These are phyloP conservation scores for Kentomonas sorsogonicus DNA, from an alignment of 208 protist species.

Conservation along the genomic window DNA sequence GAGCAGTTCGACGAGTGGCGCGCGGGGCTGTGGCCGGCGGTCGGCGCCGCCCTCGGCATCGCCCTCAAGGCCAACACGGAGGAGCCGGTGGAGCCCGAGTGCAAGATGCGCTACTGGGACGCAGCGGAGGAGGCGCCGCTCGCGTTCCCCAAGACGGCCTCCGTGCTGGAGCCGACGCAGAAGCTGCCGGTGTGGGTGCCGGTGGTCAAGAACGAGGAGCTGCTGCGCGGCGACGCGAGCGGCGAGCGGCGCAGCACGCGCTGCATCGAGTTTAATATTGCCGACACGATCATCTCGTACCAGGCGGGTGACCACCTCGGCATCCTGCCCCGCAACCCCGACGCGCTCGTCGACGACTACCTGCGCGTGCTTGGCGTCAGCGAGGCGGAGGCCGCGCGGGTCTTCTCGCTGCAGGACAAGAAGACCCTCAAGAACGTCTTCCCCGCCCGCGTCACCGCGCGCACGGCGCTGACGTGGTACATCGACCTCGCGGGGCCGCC, in stretches of 20 bases:
- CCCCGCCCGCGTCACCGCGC: slow-evolving; percentile 62
- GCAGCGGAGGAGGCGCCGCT: slow-evolving; percentile 61
- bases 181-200: slow-evolving; percentile 79
- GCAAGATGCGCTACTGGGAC: slow-evolving; percentile 80
- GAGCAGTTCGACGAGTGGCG: slow-evolving; percentile 86
- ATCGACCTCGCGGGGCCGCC: slow-evolving; percentile 75
- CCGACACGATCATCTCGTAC: slow-evolving; percentile 83
- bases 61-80: slow-evolving; percentile 55
- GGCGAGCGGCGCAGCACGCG: slow-evolving; percentile 57
- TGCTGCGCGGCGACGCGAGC: slow-evolving; percentile 29
- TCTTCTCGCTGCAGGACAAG: slow-evolving; percentile 82
- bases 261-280: slow-evolving; percentile 84
- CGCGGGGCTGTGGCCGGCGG: slow-evolving; percentile 73
- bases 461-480: slow-evolving; percentile 89
- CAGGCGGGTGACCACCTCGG: slow-evolving; percentile 94
- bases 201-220: slow-evolving; percentile 64
- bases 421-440: slow-evolving; percentile 87
- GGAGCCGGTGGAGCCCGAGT: slow-evolving; percentile 77
- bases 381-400: slow-evolving; percentile 49
- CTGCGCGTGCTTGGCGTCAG: slow-evolving; percentile 46
- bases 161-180: slow-evolving; percentile 83
- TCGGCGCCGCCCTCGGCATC: slow-evolving; percentile 73
- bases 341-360: slow-evolving; percentile 78
- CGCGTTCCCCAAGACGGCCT: slow-evolving; percentile 83
- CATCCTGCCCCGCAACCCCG: slow-evolving; percentile 89